Evolutionary conservation across 495 filamentous ascomycete species (phyloP).

Genomic region (Rusavskia elegans): DNA sequence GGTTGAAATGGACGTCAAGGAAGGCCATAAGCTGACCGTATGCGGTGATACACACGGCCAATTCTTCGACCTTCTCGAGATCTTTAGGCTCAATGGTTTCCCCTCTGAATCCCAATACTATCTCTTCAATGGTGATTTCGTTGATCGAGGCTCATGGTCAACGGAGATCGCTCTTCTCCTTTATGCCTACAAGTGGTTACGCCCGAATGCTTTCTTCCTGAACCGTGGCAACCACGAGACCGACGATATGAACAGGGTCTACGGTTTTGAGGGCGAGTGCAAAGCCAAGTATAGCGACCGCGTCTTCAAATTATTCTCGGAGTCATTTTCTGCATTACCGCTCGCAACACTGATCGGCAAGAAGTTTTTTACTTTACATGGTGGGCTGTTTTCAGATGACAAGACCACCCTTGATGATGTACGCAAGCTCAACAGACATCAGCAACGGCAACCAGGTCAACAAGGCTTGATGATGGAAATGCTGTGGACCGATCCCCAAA

Average conservation of each 20-base stretch:
- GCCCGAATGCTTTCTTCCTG: conserved; percentile 75
- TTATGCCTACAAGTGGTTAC: conserved; percentile 94
- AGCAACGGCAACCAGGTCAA: conserved; percentile 91
- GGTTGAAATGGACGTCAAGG: conserved; percentile 76
- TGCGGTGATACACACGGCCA: conserved; percentile 99
- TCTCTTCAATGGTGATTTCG: conserved; percentile 98
- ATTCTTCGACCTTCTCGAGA: conserved; percentile 92
- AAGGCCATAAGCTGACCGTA: conserved; percentile 70
- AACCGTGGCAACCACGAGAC: conserved; percentile 99
- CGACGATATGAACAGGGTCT: conserved; percentile 98
- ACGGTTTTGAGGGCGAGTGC: conserved; percentile 97
- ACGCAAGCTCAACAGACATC: conserved; percentile 77
- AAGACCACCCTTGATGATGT: conserved; percentile 86
- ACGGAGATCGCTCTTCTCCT: conserved; percentile 87
- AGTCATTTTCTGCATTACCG: conserved; percentile 90
- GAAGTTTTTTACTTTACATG: conserved; percentile 88
- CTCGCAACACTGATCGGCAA: conserved; percentile 82
- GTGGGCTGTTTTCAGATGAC: conserved; percentile 95
- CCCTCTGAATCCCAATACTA: conserved; percentile 77
- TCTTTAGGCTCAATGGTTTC: conserved; percentile 81
- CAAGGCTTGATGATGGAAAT: conserved; percentile 99
- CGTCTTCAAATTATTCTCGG: conserved; percentile 93
- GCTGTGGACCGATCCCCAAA: conserved; percentile 97
- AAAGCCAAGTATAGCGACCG: conserved; percentile 94
- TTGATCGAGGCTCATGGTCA: conserved; percentile 95